A percentile compares a stretch with the other conserved stretches of the same genome.
Evolutionary conservation across 2,329 filamentous ascomycete species (phyloP).

Genomic region (Aspergillus thermomutatus): DNA sequence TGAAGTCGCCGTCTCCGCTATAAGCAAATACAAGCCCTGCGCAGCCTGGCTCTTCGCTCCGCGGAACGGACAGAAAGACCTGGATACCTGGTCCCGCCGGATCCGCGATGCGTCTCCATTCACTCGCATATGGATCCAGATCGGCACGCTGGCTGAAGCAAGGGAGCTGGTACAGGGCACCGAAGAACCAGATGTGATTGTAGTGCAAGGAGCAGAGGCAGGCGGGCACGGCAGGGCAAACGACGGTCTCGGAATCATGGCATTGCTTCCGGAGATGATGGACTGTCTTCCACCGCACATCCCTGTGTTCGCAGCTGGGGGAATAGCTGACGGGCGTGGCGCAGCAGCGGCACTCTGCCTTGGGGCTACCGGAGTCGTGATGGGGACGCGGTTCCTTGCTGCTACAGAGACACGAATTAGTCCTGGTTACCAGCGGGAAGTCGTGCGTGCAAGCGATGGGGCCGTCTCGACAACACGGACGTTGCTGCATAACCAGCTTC

Average conservation of each 20-base stretch:
- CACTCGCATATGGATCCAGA: constrained; percentile 55
- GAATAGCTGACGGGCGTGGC: constrained; percentile 53
- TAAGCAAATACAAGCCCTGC: constrained; percentile 36
- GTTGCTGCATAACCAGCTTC: constrained; percentile 52
- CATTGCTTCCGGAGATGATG: constrained; percentile 51
- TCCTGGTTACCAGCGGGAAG: constrained; percentile 50
- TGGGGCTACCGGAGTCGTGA: constrained; percentile 53
- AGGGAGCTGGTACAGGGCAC: constrained; percentile 35
- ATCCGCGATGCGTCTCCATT: constrained; percentile 41
- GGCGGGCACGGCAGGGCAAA: constrained; percentile 53
- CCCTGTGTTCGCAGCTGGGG: constrained; percentile 51
- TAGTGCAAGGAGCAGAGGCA: constrained; percentile 54
- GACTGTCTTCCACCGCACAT: constrained; percentile 43
- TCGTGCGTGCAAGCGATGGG: constrained; percentile 51
- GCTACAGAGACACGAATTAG: constrained; percentile 49
- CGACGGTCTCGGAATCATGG: constrained; percentile 48
- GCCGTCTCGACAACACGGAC: constrained; percentile 51
- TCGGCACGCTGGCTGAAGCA: constrained; percentile 52
- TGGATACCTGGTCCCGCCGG: constrained; percentile 44
- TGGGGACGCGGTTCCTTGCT: constrained; percentile 65
- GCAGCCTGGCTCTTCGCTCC: constrained; percentile 45
- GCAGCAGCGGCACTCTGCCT: constrained; percentile 49
- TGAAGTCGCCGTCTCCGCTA: constrained; percentile 24
- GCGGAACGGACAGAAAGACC: constrained; percentile 27
- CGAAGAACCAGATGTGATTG: constrained; percentile 49